A percentile compares a stretch with the other conserved stretches of the same genome.
Evolutionary conservation across 2,329 filamentous ascomycete genomes (phyloP).

Genomic region (Colletotrichum echinochloae): DNA sequence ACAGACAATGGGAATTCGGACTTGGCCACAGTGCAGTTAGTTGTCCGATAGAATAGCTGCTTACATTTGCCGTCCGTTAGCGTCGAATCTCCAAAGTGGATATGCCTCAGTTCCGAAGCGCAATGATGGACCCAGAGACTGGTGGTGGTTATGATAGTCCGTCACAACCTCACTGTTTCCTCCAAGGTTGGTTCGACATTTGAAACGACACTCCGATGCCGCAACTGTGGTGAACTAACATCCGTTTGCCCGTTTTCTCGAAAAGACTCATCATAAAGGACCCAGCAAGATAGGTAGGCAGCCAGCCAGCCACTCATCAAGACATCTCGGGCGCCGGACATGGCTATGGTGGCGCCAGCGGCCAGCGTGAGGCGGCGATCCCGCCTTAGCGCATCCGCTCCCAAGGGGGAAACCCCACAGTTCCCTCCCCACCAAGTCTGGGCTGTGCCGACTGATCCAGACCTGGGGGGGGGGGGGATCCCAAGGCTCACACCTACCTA

Average conservation of each 20-base stretch:
- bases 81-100: slow-evolving; percentile 15
- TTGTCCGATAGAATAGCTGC: background rate
- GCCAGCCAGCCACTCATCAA: slow-evolving; percentile 1
- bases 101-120: slow-evolving; percentile 19
- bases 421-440: slow-evolving; percentile 30
- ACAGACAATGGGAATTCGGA: slow-evolving; percentile 4
- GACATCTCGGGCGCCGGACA: background rate
- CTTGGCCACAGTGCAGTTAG: slow-evolving; percentile 10
- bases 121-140: slow-evolving; percentile 22
- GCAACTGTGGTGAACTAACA: background rate
- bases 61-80: slow-evolving; percentile 28
- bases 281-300: background rate
- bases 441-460: slow-evolving; percentile 39
- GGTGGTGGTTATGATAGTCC: background rate
- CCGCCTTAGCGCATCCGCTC: slow-evolving; percentile 31
- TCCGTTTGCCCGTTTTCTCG: slow-evolving; percentile 7
- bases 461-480: background rate
- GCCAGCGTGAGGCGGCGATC: slow-evolving; percentile 31
- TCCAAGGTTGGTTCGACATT: background rate
- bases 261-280: background rate
- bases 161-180: background rate
- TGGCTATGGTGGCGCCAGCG: background rate
- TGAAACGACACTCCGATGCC: background rate
- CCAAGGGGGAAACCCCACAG: slow-evolving; percentile 33
- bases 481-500: slow-evolving; percentile 1